phyloP scores from a whole-genome alignment of 1,284 basidiomycete species.

The Mycosarcoma maydis region DNA sequence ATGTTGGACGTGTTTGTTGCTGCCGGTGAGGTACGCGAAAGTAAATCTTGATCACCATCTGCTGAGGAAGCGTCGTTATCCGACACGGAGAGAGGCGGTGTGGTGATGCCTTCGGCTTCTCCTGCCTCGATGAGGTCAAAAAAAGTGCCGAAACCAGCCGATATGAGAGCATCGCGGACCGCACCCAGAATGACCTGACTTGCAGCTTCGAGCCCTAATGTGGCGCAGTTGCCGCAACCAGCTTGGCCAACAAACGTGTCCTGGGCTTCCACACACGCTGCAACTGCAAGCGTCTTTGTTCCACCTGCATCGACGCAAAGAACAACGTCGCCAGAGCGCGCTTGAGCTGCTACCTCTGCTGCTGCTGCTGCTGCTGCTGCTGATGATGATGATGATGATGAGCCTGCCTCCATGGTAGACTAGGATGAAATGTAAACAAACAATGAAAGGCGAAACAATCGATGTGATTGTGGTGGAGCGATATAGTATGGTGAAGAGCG shows the following conservation, averaged over 20 bases:
- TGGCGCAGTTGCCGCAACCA: slow-evolving; percentile 48
- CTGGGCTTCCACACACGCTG: slow-evolving; percentile 23
- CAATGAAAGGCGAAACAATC: no score
- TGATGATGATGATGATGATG: slow-evolving; percentile 3
- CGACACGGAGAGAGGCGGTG: slow-evolving; percentile 36
- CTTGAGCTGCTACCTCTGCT: not conserved
- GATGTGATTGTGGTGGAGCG: no score
- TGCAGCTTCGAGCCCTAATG: slow-evolving; percentile 35
- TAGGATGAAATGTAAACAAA: no score
- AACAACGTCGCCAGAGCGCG: slow-evolving; percentile 27
- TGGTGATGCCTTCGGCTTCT: slow-evolving; percentile 42
- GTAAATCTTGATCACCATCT: slow-evolving; percentile 17
- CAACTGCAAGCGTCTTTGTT: slow-evolving; percentile 49
- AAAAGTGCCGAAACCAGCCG: slow-evolving; percentile 42
- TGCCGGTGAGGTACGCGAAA: slow-evolving; percentile 2
- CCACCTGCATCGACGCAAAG: slow-evolving; percentile 48
- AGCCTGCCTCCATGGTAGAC: slow-evolving; percentile 18
- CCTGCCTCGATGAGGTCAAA: slow-evolving; percentile 45
- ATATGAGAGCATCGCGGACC: slow-evolving; percentile 30
- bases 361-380: slow-evolving; percentile 3
- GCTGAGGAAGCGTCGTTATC: slow-evolving; percentile 34
- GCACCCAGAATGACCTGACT: slow-evolving; percentile 42
- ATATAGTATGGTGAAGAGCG: no score
- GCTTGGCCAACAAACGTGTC: slow-evolving; percentile 37
- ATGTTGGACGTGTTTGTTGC: not conserved